Percentiles rank a stretch among this genome's conserved stretches.
These are phyloP conservation scores for Sporobolomyces roseus DNA, from an alignment of 768 basidiomycete genomes.

Conservation along the genomic window DNA sequence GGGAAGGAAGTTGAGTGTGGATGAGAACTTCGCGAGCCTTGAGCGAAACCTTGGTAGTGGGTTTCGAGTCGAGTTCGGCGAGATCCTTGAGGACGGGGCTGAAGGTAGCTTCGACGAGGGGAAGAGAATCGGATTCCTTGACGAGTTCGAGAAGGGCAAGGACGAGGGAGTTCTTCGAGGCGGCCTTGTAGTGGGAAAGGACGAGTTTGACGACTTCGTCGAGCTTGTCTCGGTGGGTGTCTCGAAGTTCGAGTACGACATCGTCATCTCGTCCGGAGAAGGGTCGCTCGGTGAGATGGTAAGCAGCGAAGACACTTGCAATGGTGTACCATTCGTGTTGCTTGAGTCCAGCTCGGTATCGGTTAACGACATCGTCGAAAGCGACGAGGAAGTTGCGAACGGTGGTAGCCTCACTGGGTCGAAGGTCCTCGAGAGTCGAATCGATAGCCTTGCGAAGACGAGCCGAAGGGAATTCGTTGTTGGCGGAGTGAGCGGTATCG, in stretches of 20 bases:
- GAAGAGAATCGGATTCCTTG: constrained; percentile 70
- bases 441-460: constrained; percentile 82
- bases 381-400: constrained; percentile 68
- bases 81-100: constrained; percentile 74
- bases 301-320: constrained; percentile 70
- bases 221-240: constrained; percentile 85
- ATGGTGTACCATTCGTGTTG: constrained; percentile 76
- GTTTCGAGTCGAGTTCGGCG: constrained; percentile 84
- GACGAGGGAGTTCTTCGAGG: constrained; percentile 83
- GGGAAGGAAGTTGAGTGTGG: constrained; percentile 91
- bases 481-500: constrained; percentile 63
- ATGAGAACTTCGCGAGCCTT: constrained; percentile 98
- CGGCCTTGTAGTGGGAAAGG: constrained; percentile 91
- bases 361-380: constrained; percentile 70
- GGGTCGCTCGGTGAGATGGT: constrained; percentile 80
- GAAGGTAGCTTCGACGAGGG: constrained; percentile 71
- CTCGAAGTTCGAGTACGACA: constrained; percentile 80
- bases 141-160: constrained; percentile 82
- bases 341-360: constrained; percentile 76
- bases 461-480: constrained; percentile 78
- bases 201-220: constrained; percentile 82
- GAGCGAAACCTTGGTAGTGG: constrained; percentile 83
- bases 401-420: constrained; percentile 72
- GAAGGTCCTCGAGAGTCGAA: constrained; percentile 73
- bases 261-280: constrained; percentile 94